These are phyloP conservation scores for Knoxdaviesia capensis DNA, from an alignment of 2,329 filamentous ascomycete genomes.

Conservation along the genomic window DNA sequence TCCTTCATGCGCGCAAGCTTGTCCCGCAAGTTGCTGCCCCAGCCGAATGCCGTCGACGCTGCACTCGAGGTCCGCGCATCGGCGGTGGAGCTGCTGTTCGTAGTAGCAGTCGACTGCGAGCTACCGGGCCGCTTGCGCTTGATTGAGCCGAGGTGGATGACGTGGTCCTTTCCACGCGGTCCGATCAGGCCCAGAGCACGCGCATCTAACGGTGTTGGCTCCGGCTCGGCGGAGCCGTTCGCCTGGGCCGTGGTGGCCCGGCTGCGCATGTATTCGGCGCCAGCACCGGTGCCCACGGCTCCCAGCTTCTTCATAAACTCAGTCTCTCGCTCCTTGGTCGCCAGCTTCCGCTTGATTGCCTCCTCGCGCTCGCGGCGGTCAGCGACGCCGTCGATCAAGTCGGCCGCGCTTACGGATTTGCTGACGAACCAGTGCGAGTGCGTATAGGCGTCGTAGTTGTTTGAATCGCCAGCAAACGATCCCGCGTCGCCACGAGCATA, in stretches of 20 bases:
- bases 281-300: slow-evolving; percentile 41
- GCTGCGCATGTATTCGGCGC: slow-evolving; percentile 46
- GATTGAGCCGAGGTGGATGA: slow-evolving; percentile 35
- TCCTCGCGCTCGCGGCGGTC: slow-evolving; percentile 44
- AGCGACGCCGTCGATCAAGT: slow-evolving; percentile 43
- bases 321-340: slow-evolving; percentile 49
- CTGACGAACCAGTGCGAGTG: slow-evolving; percentile 35
- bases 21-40: slow-evolving; percentile 32
- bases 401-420: slow-evolving; percentile 31
- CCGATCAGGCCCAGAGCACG: slow-evolving; percentile 20
- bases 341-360: slow-evolving; percentile 41
- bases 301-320: slow-evolving; percentile 51
- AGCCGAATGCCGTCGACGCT: slow-evolving; percentile 22
- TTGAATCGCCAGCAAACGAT: slow-evolving; percentile 3
- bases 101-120: slow-evolving; percentile 13
- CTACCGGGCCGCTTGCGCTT: slow-evolving; percentile 41
- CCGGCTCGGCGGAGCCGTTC: slow-evolving; percentile 12
- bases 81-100: slow-evolving; percentile 8
- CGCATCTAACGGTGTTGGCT: slow-evolving; percentile 18
- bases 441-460: slow-evolving; percentile 35
- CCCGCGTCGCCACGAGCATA: neutral
- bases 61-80: slow-evolving; percentile 4
- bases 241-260: neutral
- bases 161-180: slow-evolving; percentile 17
- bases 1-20: slow-evolving; percentile 43